Percentiles rank a stretch among this genome's conserved stretches.
phyloP scores from a whole-genome alignment of 1,284 basidiomycete species.

The Filobasidium uniguttulatum region DNA sequence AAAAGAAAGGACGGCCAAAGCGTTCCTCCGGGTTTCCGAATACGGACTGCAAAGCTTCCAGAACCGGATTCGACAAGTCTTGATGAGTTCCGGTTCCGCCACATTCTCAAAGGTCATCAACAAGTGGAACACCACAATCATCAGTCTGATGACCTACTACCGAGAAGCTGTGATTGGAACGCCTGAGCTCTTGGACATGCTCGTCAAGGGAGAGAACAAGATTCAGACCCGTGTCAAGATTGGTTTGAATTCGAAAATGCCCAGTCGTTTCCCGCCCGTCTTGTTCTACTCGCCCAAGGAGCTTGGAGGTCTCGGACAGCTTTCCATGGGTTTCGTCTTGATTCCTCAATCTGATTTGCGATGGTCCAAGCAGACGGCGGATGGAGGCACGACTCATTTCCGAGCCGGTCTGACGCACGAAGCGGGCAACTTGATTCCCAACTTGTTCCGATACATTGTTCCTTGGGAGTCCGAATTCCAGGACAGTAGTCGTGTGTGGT shows the following conservation, averaged over 20 bases:
- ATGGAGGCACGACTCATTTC: constrained; percentile 88
- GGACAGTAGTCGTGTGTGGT: constrained; percentile 97
- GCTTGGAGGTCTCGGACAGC: constrained; percentile 93
- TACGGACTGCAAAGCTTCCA: constrained; percentile 94
- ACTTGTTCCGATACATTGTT: constrained; percentile 93
- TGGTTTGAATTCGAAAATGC: constrained; percentile 97
- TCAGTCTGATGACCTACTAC: constrained; percentile 95
- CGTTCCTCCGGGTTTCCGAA: constrained; percentile 92
- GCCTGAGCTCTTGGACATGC: constrained; percentile 79
- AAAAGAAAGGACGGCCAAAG: constrained; percentile 94
- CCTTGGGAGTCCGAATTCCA: constrained; percentile 99
- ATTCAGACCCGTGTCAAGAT: constrained; percentile 99
- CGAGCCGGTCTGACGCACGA: constrained; percentile 93
- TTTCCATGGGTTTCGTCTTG: constrained; percentile 97
- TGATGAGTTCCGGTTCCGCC: constrained; percentile 97
- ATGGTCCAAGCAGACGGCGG: constrained; percentile 97
- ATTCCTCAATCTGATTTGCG: constrained; percentile 94
- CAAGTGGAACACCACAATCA: constrained; percentile 95
- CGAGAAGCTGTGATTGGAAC: constrained; percentile 98
- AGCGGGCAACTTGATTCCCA: constrained; percentile 86
- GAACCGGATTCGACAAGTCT: constrained; percentile 86
- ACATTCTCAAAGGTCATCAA: constrained; percentile 99
- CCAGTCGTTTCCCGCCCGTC: constrained; percentile 88
- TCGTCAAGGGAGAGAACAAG: constrained; percentile 97
- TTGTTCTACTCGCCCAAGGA: constrained; percentile 97